Evolutionary conservation across 148 eudicot genomes (phyloP), one percentile per base, ranked within the genome.

Genomic region (Cornus suecica): DNA sequence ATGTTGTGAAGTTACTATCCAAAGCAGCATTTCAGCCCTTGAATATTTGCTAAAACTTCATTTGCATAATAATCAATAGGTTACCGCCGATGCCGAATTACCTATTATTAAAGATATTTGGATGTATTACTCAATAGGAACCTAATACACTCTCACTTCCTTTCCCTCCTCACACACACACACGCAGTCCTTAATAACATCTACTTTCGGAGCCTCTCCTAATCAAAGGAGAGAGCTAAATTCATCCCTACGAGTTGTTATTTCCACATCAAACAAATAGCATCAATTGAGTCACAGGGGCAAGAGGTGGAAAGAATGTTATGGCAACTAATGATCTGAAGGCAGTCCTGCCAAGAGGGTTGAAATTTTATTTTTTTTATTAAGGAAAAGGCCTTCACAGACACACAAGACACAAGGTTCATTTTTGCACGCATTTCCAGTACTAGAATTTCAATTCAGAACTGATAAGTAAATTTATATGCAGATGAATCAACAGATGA

Each of bases 381-480:
- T 18, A 48, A 48, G 54, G 54, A 16, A 48, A 48, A 45, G 2
- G 54, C 20, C 20, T 16, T 16, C 0, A 45, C 52, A 48, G 15
- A 48, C 54, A 48, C 54, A 37, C 42, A 37, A 37, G 42, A 37
- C 42, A 37, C 42, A 37, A 37, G 42, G 54, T 48, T 45, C 51
- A 45, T 45, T 48, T 48, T 48, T 48, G 54, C 20, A 48, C 15
- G 54, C 54, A 48, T 1, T 48, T 16, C 54, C 54, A 48, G 54
- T 16, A 48, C 54, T 48, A 48, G 18, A 48, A 13, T 48, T 16
- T 48, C 54, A 48, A 48, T 37, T 48, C 54, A 48, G 54, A 48
- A 48, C 54, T 48, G 34, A 32, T 32, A 32, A 32, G 34, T 32
- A 71, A 71, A 71, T 23, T 23, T 14, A 56, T 68, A 75, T 56